Conservation (phyloP, 2,329 filamentous ascomycete genomes). For the Diaporthe citrichinensis region DNA sequence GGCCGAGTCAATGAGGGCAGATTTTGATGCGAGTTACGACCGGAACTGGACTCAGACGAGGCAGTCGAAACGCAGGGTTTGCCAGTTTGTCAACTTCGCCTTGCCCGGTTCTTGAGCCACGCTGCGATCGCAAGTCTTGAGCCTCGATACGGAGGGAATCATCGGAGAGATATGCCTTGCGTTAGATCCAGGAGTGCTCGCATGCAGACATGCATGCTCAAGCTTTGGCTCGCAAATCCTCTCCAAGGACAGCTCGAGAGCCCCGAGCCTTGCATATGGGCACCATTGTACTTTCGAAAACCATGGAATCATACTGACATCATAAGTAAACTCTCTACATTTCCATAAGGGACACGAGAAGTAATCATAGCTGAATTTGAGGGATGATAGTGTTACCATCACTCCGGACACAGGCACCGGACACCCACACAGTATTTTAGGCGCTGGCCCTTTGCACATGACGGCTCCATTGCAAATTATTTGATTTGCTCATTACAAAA, state of each 20-base stretch:
- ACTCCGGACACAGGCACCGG: neutral
- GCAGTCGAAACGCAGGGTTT: neutral
- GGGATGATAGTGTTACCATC: neutral
- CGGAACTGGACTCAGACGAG: too few relatives aligned
- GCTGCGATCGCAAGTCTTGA: neutral
- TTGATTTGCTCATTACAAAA: too few relatives aligned
- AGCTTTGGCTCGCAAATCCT: too few relatives aligned
- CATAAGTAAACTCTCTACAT: neutral
- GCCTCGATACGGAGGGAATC: fast-evolving
- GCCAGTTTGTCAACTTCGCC: neutral
- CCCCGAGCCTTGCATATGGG: neutral
- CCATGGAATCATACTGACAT: neutral
- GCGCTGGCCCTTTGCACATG: neutral
- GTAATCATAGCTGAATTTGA: neutral
- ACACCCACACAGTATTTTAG: too few relatives aligned
- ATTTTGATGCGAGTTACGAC: neutral
- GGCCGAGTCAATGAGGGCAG: neutral
- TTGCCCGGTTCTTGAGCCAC: neutral
- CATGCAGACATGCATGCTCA: neutral
- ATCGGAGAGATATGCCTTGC: neutral
- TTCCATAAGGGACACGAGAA: neutral
- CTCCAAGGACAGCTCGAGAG: neutral
- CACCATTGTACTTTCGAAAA: neutral
- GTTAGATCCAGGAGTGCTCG: neutral
- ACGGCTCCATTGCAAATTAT: neutral